phyloP scores from a whole-genome alignment of 768 basidiomycete species.

The Clitopilus hobsonii region DNA sequence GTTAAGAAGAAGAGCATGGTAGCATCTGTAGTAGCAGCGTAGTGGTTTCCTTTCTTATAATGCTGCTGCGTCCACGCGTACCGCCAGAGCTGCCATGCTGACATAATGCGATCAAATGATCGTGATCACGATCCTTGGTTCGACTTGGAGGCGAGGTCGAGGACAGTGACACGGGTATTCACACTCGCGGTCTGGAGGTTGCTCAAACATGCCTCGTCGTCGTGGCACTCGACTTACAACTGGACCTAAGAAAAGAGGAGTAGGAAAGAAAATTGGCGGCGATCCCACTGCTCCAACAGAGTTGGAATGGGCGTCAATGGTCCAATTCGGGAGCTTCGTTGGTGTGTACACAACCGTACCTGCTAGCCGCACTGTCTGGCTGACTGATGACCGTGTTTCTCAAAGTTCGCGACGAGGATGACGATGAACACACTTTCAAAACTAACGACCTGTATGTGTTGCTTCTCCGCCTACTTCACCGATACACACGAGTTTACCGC shows the following conservation, averaged over 20 bases:
- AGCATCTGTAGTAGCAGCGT: neutral
- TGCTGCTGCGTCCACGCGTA: slow-evolving; percentile 4
- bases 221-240: slow-evolving; percentile 8
- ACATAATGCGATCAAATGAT: slow-evolving; percentile 5
- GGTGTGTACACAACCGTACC: slow-evolving; percentile 13
- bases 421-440: slow-evolving; percentile 22
- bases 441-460: slow-evolving; percentile 27
- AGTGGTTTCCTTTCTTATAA: neutral
- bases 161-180: neutral
- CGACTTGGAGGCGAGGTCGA: neutral
- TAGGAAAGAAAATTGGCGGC: slow-evolving; percentile 2
- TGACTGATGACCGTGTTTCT: neutral
- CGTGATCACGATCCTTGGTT: slow-evolving; percentile 1
- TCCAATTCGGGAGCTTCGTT: slow-evolving; percentile 17
- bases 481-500: neutral
- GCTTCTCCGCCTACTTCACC: neutral
- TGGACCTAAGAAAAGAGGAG: slow-evolving; percentile 6
- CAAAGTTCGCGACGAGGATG: slow-evolving; percentile 26
- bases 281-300: slow-evolving; percentile 12
- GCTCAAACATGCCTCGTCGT: slow-evolving; percentile 11
- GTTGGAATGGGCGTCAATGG: slow-evolving; percentile 12
- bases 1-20: slow-evolving; percentile 46
- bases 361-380: neutral
- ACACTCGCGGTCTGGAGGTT: neutral
- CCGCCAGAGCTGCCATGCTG: neutral